Evolutionary conservation across 495 filamentous ascomycete species (phyloP), one percentile per base, ranked within the genome.

Genomic region (Penicillium lividum): DNA sequence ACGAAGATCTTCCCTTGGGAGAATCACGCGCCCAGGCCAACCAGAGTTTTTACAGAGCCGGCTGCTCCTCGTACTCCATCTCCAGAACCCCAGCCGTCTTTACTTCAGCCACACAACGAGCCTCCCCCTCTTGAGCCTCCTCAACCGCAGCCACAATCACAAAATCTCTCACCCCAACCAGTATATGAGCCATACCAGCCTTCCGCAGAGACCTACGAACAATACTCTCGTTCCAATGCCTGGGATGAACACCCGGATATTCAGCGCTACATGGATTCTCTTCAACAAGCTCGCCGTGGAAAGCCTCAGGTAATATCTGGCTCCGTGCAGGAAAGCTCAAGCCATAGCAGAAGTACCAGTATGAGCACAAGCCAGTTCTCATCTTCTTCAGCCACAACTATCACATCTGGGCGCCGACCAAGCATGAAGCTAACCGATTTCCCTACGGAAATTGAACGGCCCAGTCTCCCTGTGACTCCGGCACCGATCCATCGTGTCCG

Each of bases 181-280:
- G 36, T 59, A 9, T 65, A 54, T 50, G 57, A 74, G 54, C 72
- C 73, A 9, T 65, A 54, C 53, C 54, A 74, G 54, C 72, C 73
- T 25, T 69, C 79, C 43, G 60, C 79, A 7, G 79, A 85, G 52
- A 76, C 85, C 9, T 94, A 86, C 84, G 74, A 83, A 50, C 73
- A 74, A 58, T 90, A 88, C 64, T 82, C 81, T 55, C 77, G 84
- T 67, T 81, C 80, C 40, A 97, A 97, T 70, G 91, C 89, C 43
- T 97, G 92, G 92, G 92, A 97, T 63, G 88, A 89, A 34, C 83
- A 91, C 28, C 89, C 89, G 3, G 83, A 89, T 53, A 97, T 97
- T 62, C 84, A 91, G 57, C 79, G 82, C 48, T 96, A 94, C 67
- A 88, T 93, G 49, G 85, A 88, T 52, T 79, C 80, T 43, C 74